Percentiles rank a stretch among this genome's conserved stretches.
These are phyloP conservation scores for Thuja plicata DNA, from an alignment of 83 land plant species.

Conservation along the genomic window DNA sequence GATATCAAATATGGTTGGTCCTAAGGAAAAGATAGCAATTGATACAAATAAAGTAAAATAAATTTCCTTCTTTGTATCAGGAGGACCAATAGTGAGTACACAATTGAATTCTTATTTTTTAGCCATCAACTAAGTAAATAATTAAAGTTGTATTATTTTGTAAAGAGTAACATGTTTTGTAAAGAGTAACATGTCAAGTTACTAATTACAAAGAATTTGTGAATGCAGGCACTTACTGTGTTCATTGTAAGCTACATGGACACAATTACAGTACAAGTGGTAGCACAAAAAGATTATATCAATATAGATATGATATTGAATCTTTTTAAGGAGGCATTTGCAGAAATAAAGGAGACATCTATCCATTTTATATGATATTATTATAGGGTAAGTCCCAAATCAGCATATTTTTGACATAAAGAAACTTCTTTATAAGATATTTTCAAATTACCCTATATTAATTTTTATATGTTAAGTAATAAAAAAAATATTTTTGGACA, in stretches of 20 bases:
- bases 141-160: no score
- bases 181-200: no score
- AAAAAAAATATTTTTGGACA: no score
- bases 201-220: not conserved
- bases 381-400: not conserved
- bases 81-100: not conserved
- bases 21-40: not conserved
- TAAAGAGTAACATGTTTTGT: no score
- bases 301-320: not conserved
- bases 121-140: no score
- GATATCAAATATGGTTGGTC: conserved; percentile 6
- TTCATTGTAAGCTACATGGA: not conserved
- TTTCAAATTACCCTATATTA: no score
- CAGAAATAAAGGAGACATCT: not conserved
- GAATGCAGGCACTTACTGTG: not conserved
- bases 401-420: not conserved
- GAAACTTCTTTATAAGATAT: no score
- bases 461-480: no score
- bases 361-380: not conserved
- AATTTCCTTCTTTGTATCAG: not conserved
- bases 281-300: not conserved
- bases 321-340: not conserved
- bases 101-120: not conserved
- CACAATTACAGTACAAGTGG: not conserved
- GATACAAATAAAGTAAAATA: not conserved